Conservation (phyloP, 2,329 filamentous ascomycete genomes). For the Fusarium albosuccineum region DNA sequence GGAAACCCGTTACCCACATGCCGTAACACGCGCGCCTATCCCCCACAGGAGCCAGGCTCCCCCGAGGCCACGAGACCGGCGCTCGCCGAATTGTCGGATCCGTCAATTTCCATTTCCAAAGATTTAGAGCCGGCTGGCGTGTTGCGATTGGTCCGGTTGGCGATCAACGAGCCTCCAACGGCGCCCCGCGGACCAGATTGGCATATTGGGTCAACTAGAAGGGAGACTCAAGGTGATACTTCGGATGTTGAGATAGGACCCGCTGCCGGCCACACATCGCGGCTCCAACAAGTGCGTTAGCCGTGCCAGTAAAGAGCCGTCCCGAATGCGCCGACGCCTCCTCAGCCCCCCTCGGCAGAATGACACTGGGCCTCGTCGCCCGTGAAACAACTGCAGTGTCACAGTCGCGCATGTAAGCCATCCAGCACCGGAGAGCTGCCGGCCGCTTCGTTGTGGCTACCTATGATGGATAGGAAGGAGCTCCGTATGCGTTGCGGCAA, state of each 20-base stretch:
- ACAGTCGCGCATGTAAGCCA: constrained; percentile 30
- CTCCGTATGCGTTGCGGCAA: constrained; percentile 21
- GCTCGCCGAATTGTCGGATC: constrained; percentile 21
- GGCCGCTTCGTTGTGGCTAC: constrained; percentile 13
- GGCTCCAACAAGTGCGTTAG: constrained; percentile 39
- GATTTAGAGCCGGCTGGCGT: constrained; percentile 11
- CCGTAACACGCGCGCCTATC: constrained; percentile 26
- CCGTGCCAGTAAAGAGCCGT: constrained; percentile 47
- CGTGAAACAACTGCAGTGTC: constrained; percentile 14
- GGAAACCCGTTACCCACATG: constrained; percentile 16
- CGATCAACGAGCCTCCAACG: constrained; percentile 27
- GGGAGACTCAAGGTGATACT: constrained; percentile 28
- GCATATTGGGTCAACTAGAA: constrained; percentile 27
- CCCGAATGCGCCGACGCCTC: constrained; percentile 30
- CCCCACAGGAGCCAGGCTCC: constrained; percentile 25
- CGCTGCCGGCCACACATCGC: constrained; percentile 29
- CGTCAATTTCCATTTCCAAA: constrained; percentile 26
- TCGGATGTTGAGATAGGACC: constrained; percentile 39
- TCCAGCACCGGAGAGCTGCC: constrained; percentile 38
- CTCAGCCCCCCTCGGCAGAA: constrained; percentile 41
- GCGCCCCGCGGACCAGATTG: constrained; percentile 22
- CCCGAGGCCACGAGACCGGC: constrained; percentile 24
- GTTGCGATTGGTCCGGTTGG: constrained; percentile 43
- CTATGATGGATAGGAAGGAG: constrained; percentile 1
- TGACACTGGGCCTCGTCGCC: constrained; percentile 26